A percentile compares a stretch with the other conserved stretches of the same genome.
These are phyloP conservation scores for Barnettozyma wickerhamii DNA, from an alignment of 805 yeast species.

Conservation along the genomic window DNA sequence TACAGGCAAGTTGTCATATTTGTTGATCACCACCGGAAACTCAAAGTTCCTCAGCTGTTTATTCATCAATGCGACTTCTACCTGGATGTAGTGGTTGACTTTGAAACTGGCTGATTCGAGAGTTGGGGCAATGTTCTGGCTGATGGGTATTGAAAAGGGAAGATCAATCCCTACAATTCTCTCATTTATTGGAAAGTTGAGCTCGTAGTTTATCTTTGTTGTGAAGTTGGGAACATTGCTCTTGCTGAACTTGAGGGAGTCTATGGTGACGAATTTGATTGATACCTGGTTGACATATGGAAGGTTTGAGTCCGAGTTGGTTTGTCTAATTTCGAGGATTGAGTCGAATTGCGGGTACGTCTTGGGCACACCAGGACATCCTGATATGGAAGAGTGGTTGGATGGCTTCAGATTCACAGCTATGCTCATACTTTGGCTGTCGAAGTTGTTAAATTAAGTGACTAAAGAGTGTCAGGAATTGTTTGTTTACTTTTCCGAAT, in stretches of 20 bases:
- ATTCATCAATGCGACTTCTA: constrained; percentile 21
- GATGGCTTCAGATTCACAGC: constrained; percentile 41
- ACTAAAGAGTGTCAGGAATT: neutral
- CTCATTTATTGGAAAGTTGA: constrained; percentile 33
- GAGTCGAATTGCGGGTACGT: constrained; percentile 59
- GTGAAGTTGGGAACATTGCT: constrained; percentile 30
- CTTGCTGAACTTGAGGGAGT: constrained; percentile 41
- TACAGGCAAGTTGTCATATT: constrained; percentile 54
- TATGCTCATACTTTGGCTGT: constrained; percentile 9
- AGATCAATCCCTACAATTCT: constrained; percentile 51
- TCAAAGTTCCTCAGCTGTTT: constrained; percentile 17
- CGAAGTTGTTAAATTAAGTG: neutral
- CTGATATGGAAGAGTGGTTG: constrained; percentile 49
- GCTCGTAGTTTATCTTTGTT: constrained; percentile 28
- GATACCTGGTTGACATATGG: constrained; percentile 45
- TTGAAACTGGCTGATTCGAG: constrained; percentile 42
- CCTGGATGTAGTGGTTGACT: constrained; percentile 42
- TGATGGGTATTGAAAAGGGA: constrained; percentile 54
- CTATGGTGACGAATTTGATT: constrained; percentile 45
- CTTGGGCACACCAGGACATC: constrained; percentile 67
- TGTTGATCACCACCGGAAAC: constrained; percentile 51
- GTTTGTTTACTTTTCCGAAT: neutral
- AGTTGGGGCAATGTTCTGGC: constrained; percentile 49
- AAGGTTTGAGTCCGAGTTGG: constrained; percentile 35
- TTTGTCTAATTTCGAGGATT: constrained; percentile 49